Evolutionary conservation across 2,329 filamentous ascomycete genomes (phyloP), one percentile per base, ranked within the genome.

Genomic region (Trichophyton rubrum): DNA sequence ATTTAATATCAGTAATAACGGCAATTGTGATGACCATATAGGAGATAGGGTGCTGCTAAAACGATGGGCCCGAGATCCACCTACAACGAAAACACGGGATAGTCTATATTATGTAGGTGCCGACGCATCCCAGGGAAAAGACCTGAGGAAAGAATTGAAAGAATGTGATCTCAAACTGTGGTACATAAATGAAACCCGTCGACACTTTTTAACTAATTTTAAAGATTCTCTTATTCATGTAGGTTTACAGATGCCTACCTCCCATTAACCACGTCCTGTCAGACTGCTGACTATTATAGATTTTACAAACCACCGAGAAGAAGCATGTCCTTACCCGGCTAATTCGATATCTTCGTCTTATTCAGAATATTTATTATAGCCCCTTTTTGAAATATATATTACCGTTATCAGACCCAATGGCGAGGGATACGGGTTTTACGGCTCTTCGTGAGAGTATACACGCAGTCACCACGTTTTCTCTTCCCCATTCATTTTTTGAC

Each of bases 401-500:
- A 38, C 69, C 71, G 3, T 59, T 70, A 7, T 59, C 71, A 47
- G 60, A 68, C 24, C 51, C 57, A 3, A 35, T 64, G 2, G 70
- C 66, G 22, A 72, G 66, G 65, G 69, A 68, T 59, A 66, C 59
- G 55, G 68, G 66, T 58, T 70, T 69, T 62, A 66, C 61, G 22
- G 76, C 72, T 60, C 71, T 80, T 41, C 70, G 70, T 38, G 69
- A 73, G 41, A 72, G 74, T 35, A 70, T 81, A 22, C 74, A 80
- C 60, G 75, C 77, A 8, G 72, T 78, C 33, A 76, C 80, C 61
- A 72, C 74, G 27, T 78, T 80, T 64, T 75, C 75, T 15, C 66
- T 82, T 7, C 76, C 72, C 63, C 67, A 68, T 20, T 62, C 66
- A 1, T 73, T 79, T 41, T 76, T 76, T 1, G 71, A 72, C 22